Evolutionary conservation across 116 monocot species (phyloP), one percentile per base, ranked within the genome.

Genomic region (Zostera marina): DNA sequence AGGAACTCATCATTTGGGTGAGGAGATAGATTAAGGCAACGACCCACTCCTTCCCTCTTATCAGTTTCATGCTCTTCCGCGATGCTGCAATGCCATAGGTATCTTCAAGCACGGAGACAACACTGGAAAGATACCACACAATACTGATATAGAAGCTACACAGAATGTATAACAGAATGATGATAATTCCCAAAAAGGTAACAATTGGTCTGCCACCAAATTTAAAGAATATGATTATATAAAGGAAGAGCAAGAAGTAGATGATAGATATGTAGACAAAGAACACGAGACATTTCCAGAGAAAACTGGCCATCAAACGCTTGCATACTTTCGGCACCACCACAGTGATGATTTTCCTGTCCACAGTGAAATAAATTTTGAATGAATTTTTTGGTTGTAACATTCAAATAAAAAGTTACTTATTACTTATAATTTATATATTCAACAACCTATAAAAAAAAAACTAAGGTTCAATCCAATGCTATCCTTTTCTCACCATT

Each of bases 121-220:
- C 96, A 72, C 85, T 79, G 49, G 96, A 89, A 8, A 98, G 58
- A 56, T 89, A 85, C 96, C 96, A 98, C 11, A 98, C 68, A 5
- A 89, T 71, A 76, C 82, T 81, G 56, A 98, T 66, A 69, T 79
- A 85, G 24, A 98, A 66, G 47, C 80, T 67, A 6, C 82, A 83
- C 0, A 41, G 72, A 45, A 80, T 14, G 70, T 98, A 98, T 55
- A 52, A 8, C 39, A 78, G 22, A 9, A 38, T 0, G 59, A 82
- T 4, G 61, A 76, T 1, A 51, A 68, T 4, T 11, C 61, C 11
- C n/a, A 61, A 1, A 13, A 68, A 47, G 44, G 38, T 8, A 0
- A 72, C 77, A 38, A 56, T 43, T 44, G 24, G 5, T 16, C 53
- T 42, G 1, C 65, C 54, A 22, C 51, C 44, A 51, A 73, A 23